Evolutionary conservation across 1,284 basidiomycete species (phyloP), one percentile per base, ranked within the genome.

Genomic region (Mycena citricolor): DNA sequence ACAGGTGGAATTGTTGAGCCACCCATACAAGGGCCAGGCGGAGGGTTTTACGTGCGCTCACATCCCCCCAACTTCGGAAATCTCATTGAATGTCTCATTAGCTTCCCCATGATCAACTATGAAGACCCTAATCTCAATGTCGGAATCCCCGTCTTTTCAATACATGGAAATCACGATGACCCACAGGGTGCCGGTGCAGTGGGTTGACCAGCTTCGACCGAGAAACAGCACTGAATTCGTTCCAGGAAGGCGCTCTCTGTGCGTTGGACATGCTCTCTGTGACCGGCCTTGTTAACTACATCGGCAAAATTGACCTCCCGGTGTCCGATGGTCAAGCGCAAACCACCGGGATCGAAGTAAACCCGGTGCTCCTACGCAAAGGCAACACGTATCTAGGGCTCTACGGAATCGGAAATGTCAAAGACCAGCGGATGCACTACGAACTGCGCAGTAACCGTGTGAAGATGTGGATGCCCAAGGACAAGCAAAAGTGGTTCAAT

Each of bases 141-240:
- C 40, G 84, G 82, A 16, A 91, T 97, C 21, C 97, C 97, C 2
- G 88, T 98, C 17, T 99, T 99, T 67, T 97, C 94, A 0, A 99
- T 99, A 33, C 95, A 99, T 59, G 97, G 95, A 31, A 99, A 99
- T 61, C 97, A 99, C 64, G 97, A 99, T 61, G 95, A 99, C 57
- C 95, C 97, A 23, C 97, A 99, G 67, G 97, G 95, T 17, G 86
- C 93, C 10, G 94, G 94, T 11, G 77, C 89, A 8, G 92, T 92
- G 57, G 54, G 87, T 49, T 14, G 8, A 12, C 21, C 8, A 4
- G 16, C 12, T 19, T 22, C 16, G 37, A 13, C 24, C 4, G 21
- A 36, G 32, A 32, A 35, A 23, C n/a, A n/a, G n/a, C n/a, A 26
- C 23, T 50, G 26, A 31, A 41, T 5, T 34, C 36, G 39, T 30